phyloP scores from a whole-genome alignment of 768 basidiomycete genomes.

The Exidia glandulosa region DNA sequence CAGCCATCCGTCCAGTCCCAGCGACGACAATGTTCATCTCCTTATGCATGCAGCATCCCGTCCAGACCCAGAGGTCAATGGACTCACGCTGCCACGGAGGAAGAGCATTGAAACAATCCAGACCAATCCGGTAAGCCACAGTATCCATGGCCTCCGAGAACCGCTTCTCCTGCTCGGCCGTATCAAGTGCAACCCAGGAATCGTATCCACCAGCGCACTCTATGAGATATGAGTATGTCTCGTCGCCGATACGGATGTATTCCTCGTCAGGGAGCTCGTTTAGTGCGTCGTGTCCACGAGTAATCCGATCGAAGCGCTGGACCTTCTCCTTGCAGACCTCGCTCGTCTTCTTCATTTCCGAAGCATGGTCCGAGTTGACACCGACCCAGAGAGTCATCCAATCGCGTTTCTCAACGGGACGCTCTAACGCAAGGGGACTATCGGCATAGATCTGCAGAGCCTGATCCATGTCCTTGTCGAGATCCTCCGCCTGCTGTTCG shows the following conservation, averaged over 20 bases:
- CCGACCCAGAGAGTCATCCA: neutral
- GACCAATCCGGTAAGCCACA: conserved; percentile 10
- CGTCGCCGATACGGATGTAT: neutral
- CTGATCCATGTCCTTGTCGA: neutral
- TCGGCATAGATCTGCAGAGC: neutral
- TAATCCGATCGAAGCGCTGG: neutral
- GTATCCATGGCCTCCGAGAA: conserved; percentile 6
- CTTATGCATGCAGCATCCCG: conserved; percentile 30
- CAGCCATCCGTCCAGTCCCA: conserved; percentile 18
- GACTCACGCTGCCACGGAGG: conserved; percentile 6
- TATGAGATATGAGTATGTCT: neutral
- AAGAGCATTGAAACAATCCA: conserved; percentile 7
- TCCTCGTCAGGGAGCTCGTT: neutral
- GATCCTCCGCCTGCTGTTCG: neutral
- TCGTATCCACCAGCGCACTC: neutral
- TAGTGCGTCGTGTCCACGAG: conserved; percentile 2
- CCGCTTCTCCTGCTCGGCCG: conserved; percentile 8
- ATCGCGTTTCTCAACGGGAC: neutral
- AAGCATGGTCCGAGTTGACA: conserved; percentile 18
- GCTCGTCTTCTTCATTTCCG: conserved; percentile 18
- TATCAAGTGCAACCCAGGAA: neutral
- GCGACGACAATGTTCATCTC: conserved; percentile 25
- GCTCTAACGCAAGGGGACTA: neutral
- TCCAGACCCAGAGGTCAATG: conserved; percentile 23
- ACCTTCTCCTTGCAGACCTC: conserved; percentile 7